Evolutionary conservation across 2,329 filamentous ascomycete species (phyloP).

Genomic region (Thelonectria blattea): DNA sequence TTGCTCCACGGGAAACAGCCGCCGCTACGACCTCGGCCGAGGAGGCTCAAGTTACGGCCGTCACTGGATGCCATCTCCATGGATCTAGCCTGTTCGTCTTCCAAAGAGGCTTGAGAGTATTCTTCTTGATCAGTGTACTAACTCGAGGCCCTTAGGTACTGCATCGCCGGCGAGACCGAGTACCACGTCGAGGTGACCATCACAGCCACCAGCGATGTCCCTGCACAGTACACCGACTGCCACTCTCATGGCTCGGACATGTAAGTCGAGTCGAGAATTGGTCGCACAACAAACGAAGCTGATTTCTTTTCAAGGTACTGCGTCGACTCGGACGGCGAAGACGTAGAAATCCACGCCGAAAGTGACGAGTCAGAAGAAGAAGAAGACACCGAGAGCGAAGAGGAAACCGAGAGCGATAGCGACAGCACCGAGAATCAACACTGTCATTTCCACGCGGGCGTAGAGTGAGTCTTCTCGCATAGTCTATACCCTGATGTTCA

Average conservation of each 20-base stretch:
- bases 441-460: slow-evolving; percentile 78
- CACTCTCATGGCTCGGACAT: slow-evolving; percentile 64
- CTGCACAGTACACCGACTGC: slow-evolving; percentile 68
- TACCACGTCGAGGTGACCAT: slow-evolving; percentile 53
- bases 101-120: not conserved
- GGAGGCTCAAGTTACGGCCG: slow-evolving; percentile 42
- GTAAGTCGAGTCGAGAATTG: slow-evolving; percentile 47
- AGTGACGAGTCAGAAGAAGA: slow-evolving; percentile 34
- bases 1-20: slow-evolving; percentile 42
- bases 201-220: slow-evolving; percentile 61
- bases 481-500: not conserved
- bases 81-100: slow-evolving; percentile 46
- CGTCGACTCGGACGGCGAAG: slow-evolving; percentile 62
- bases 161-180: slow-evolving; percentile 51
- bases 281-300: slow-evolving; percentile 8
- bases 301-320: slow-evolving; percentile 58
- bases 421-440: slow-evolving; percentile 44
- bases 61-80: slow-evolving; percentile 52
- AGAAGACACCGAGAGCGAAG: slow-evolving; percentile 19
- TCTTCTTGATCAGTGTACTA: not conserved
- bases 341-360: slow-evolving; percentile 61
- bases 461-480: slow-evolving; percentile 61
- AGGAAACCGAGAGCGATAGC: slow-evolving; percentile 26
- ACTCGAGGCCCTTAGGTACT: slow-evolving; percentile 44
- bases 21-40: slow-evolving; percentile 36